Evolutionary conservation across 108 stramenopile species (phyloP).

Genomic region (Nitzschia sp.): DNA sequence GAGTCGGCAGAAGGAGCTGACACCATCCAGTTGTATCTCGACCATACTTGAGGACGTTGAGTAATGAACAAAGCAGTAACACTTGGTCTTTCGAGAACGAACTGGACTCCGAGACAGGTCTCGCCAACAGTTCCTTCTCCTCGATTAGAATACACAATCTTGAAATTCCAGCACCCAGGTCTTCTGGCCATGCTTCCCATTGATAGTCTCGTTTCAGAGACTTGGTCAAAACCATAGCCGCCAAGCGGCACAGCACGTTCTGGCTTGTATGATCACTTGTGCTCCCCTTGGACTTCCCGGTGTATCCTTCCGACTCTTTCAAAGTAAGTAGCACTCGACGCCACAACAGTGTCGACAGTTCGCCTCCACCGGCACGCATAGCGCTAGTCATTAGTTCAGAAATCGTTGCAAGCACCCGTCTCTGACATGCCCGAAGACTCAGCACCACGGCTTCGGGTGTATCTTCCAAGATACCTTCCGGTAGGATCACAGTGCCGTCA

Average conservation of each 20-base stretch:
- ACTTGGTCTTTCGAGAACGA: conserved; percentile 66
- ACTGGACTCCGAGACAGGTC: conserved; percentile 13
- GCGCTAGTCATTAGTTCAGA: conserved; percentile 66
- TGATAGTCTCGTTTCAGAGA: conserved; percentile 62
- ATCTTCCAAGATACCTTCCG: conserved; percentile 11
- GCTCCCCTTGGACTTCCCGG: conserved; percentile 14
- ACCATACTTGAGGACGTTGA: conserved; percentile 68
- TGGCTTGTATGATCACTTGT: neutral
- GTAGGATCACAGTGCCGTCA: conserved; percentile 11
- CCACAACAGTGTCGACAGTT: conserved; percentile 74
- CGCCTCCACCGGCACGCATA: conserved; percentile 80
- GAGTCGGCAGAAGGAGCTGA: conserved; percentile 37
- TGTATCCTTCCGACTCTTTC: conserved; percentile 22
- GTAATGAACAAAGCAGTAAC: conserved; percentile 55
- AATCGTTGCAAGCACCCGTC: conserved; percentile 53
- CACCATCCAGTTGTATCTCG: conserved; percentile 82
- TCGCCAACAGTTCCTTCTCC: conserved; percentile 67
- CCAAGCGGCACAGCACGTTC: conserved; percentile 64
- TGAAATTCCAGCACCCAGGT: conserved; percentile 68
- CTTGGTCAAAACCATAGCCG: conserved; percentile 65
- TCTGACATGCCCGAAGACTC: conserved; percentile 56
- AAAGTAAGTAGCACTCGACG: conserved; percentile 50
- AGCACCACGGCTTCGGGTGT: conserved; percentile 7
- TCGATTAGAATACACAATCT: conserved; percentile 71
- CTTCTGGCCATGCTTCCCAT: conserved; percentile 64